A percentile compares a stretch with the other conserved stretches of the same genome.
Evolutionary conservation across 176 grass and related monocot genomes (phyloP).

Genomic region (Carex pumila): DNA sequence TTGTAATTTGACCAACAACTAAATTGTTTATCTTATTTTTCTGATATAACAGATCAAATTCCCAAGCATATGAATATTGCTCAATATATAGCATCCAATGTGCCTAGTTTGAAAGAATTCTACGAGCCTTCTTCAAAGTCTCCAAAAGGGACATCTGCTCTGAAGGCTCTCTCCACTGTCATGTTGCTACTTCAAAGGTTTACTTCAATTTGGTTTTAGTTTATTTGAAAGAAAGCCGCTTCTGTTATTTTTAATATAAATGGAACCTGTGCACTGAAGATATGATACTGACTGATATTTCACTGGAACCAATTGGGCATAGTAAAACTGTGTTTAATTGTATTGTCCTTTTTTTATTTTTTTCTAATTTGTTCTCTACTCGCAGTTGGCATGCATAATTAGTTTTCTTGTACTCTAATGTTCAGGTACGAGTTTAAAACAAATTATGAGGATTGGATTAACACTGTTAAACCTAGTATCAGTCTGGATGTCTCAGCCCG

Average conservation of each 20-base stretch:
- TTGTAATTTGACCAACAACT: background rate
- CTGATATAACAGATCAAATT: slow-evolving; percentile 48
- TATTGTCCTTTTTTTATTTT: slow-evolving; percentile 6
- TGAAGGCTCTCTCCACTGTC: slow-evolving; percentile 68
- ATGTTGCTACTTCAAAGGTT: slow-evolving; percentile 89
- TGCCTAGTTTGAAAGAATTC: slow-evolving; percentile 82
- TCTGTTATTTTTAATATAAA: background rate
- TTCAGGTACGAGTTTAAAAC: slow-evolving; percentile 86
- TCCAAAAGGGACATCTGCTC: slow-evolving; percentile 44
- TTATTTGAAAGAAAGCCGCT: slow-evolving; percentile 16
- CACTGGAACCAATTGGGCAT: background rate
- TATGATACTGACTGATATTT: slow-evolving; percentile 15
- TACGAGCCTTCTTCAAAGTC: slow-evolving; percentile 45
- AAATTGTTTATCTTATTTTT: background rate
- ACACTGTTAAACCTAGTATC: slow-evolving; percentile 77
- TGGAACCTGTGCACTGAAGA: background rate
- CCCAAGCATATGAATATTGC: slow-evolving; percentile 77
- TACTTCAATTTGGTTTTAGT: slow-evolving; percentile 22
- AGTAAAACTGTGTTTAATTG: background rate
- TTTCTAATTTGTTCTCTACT: slow-evolving; percentile 1
- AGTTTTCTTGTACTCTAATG: slow-evolving; percentile 5
- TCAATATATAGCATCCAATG: slow-evolving; percentile 72
- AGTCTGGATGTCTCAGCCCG: slow-evolving; percentile 65
- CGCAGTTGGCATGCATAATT: background rate
- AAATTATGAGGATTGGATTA: slow-evolving; percentile 89